A percentile compares a stretch with the other conserved stretches of the same genome.
Conservation (phyloP, 331 rosid genomes). For the Erythrophleum ivorense region DNA sequence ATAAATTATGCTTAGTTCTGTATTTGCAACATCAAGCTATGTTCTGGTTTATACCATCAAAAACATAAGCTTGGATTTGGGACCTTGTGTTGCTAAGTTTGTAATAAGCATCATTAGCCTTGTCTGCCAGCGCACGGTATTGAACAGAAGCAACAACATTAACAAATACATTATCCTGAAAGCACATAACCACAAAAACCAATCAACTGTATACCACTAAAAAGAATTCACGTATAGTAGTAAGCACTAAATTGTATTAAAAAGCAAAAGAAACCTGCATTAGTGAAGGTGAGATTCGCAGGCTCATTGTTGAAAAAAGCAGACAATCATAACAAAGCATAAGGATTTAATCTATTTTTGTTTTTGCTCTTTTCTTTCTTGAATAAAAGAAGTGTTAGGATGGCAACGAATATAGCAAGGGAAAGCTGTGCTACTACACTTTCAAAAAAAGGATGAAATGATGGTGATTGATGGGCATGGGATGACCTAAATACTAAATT, state of each 20-base stretch:
- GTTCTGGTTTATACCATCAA: slow-evolving; percentile 67
- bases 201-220: slow-evolving; percentile 19
- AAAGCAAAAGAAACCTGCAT: background rate
- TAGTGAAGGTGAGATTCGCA: background rate
- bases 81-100: slow-evolving; percentile 80
- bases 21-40: slow-evolving; percentile 26
- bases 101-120: slow-evolving; percentile 88
- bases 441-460: background rate
- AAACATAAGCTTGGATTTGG: slow-evolving; percentile 91
- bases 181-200: slow-evolving; percentile 34
- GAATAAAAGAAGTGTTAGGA: background rate
- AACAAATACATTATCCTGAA: slow-evolving; percentile 92
- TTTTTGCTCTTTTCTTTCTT: background rate
- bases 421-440: background rate
- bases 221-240: background rate
- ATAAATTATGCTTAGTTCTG: slow-evolving; percentile 14
- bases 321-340: background rate
- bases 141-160: slow-evolving; percentile 92
- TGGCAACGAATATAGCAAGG: background rate
- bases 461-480: background rate
- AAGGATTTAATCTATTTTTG: background rate
- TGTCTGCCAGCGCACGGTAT: slow-evolving; percentile 79
- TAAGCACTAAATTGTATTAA: slow-evolving; percentile 5
- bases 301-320: background rate
- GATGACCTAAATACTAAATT: background rate